Evolutionary conservation across 2,329 filamentous ascomycete genomes (phyloP), one percentile per base, ranked within the genome.

Genomic region (Nemania sp.): DNA sequence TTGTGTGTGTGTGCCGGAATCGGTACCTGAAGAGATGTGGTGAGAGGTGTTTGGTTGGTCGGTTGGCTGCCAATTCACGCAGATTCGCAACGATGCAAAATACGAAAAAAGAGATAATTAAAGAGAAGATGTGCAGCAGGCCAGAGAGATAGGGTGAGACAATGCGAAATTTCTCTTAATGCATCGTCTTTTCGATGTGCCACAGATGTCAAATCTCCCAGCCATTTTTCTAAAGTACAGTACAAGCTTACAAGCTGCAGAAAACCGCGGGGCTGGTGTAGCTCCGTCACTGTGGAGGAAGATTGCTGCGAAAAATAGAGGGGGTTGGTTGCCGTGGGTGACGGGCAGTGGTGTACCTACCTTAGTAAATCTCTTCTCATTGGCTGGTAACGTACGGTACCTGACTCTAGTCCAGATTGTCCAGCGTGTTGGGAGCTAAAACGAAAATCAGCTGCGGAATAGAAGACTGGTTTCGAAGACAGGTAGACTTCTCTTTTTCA

Each of bases 181-280:
- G 63, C 63, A 64, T 62, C 49, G 34, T 60, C 52, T 63, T 65
- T 60, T 59, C 56, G 52, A 54, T 60, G 59, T 39, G 34, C 43
- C 49, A 48, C 55, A 51, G 39, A 50, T 51, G 49, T 54, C 51
- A 36, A 46, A 45, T 62, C n/a, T 56, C 64, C 65, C 65, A 66
- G 54, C 64, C 65, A 62, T 61, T 60, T 53, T 61, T 63, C 37
- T 49, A 23, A 49, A 45, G 45, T 56, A 46, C 55, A 49, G 52
- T 41, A n/a, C 26, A 40, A 49, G 9, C 49, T 52, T 41, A n/a
- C 26, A 37, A 50, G n/a, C 51, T 52, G 54, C 46, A 36, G 61
- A 65, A 66, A 66, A 61, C 53, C 63, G 65, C 65, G 65, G 65
- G 65, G 65, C 61, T 67, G 65, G 65, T 61, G 58, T 52, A 52